Conservation (phyloP, 192 early-diverging fungal genomes). For the Entophlyctis luteolus region DNA sequence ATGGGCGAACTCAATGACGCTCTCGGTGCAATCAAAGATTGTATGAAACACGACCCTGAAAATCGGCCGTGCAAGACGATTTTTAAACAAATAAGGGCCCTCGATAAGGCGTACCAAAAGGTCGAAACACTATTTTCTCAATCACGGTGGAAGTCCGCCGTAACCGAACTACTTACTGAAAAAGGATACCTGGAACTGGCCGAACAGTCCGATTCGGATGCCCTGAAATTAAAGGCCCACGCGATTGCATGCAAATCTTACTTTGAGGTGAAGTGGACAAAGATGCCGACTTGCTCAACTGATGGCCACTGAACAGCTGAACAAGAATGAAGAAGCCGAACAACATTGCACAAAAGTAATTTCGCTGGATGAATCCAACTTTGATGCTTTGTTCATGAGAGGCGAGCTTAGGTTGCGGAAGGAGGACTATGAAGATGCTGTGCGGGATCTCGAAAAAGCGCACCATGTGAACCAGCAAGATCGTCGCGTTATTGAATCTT, state of each 20-base stretch:
- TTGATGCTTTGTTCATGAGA: conserved; percentile 67
- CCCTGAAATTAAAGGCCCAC: conserved; percentile 39
- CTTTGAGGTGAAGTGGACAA: conserved; percentile 39
- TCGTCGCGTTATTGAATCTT: conserved; percentile 50
- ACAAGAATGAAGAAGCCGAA: conserved; percentile 53
- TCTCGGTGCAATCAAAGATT: conserved; percentile 72
- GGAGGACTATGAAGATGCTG: conserved; percentile 77
- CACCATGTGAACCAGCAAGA: conserved; percentile 61
- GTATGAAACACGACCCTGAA: conserved; percentile 86
- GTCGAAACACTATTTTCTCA: conserved; percentile 53
- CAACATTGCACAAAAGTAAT: conserved; percentile 70
- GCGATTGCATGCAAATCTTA: conserved; percentile 62
- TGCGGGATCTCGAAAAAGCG: conserved; percentile 67
- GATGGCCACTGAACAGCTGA: conserved; percentile 38
- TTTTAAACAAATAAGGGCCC: conserved; percentile 67
- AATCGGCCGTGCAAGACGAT: conserved; percentile 80
- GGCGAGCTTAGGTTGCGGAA: conserved; percentile 65
- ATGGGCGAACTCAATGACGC: conserved; percentile 71
- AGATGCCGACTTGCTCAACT: not conserved
- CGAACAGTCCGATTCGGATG: conserved; percentile 28
- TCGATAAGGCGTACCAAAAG: conserved; percentile 67
- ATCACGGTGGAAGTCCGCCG: conserved; percentile 53
- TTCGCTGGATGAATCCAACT: conserved; percentile 64
- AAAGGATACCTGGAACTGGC: conserved; percentile 42
- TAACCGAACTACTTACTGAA: conserved; percentile 40